Conservation (phyloP, 768 basidiomycete species). For the Mycena amicta region DNA sequence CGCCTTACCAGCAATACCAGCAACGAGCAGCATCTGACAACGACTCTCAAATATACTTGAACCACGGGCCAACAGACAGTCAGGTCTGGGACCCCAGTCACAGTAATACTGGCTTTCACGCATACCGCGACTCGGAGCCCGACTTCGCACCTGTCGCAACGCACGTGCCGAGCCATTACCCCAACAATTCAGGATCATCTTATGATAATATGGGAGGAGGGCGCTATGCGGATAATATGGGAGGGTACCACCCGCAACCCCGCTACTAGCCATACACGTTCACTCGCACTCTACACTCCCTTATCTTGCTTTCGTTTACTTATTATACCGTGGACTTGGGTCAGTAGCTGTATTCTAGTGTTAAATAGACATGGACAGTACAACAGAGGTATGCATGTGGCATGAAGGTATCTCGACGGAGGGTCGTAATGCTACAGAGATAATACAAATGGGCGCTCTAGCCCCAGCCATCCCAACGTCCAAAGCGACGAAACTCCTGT, state of each 20-base stretch:
- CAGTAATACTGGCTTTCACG: neutral
- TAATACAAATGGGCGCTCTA: conserved; percentile 30
- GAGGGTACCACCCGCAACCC: conserved; percentile 8
- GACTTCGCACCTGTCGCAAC: neutral
- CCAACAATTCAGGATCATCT: neutral
- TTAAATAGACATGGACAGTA: neutral
- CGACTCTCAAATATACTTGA: conserved; percentile 10
- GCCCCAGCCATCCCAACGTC: conserved; percentile 90
- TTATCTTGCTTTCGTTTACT: neutral
- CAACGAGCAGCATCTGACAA: neutral
- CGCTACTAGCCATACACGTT: conserved; percentile 1
- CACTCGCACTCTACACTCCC: neutral
- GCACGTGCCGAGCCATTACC: neutral
- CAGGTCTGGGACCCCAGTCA: conserved; percentile 4
- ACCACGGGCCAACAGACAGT: neutral
- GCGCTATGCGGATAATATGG: neutral
- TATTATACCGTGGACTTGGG: neutral
- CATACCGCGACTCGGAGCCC: conserved; percentile 9
- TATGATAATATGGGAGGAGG: neutral
- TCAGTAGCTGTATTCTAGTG: neutral
- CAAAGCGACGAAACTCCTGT: conserved; percentile 79
- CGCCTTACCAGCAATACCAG: conserved; percentile 6
- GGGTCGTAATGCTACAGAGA: conserved; percentile 15
- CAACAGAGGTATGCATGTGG: neutral
- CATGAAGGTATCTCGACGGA: conserved; percentile 11